phyloP scores from a whole-genome alignment of 2,329 filamentous ascomycete species.

The Talaromyces sp. region DNA sequence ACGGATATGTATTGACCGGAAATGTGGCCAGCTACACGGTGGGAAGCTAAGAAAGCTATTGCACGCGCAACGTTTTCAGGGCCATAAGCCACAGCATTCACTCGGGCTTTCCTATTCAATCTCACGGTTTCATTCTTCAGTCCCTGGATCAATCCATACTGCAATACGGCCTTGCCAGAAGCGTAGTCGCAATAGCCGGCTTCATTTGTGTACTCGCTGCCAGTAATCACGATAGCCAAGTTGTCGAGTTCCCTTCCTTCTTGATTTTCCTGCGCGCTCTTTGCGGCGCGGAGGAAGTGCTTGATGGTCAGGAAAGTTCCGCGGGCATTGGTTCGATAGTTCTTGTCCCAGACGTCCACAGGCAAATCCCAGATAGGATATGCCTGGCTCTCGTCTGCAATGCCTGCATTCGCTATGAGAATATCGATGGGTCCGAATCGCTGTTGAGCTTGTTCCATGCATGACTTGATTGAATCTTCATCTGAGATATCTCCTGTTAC shows the following conservation, averaged over 20 bases:
- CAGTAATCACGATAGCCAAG: slow-evolving; percentile 50
- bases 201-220: slow-evolving; percentile 47
- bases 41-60: slow-evolving; percentile 48
- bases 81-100: slow-evolving; percentile 50
- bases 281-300: slow-evolving; percentile 47
- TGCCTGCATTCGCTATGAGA: slow-evolving; percentile 50
- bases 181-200: slow-evolving; percentile 46
- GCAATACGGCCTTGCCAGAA: slow-evolving; percentile 47
- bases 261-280: slow-evolving; percentile 33
- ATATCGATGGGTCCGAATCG: slow-evolving; percentile 51
- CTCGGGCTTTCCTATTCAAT: slow-evolving; percentile 47
- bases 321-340: slow-evolving; percentile 47
- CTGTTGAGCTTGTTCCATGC: slow-evolving; percentile 37
- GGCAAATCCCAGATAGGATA: slow-evolving; percentile 52
- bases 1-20: slow-evolving; percentile 51
- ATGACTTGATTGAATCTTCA: slow-evolving; percentile 42
- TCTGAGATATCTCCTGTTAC: slow-evolving; percentile 46
- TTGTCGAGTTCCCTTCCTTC: slow-evolving; percentile 42
- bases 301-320: slow-evolving; percentile 55
- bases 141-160: slow-evolving; percentile 49
- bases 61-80: slow-evolving; percentile 47
- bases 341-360: slow-evolving; percentile 49
- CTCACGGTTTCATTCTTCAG: slow-evolving; percentile 54
- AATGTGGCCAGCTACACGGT: slow-evolving; percentile 51
- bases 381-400: slow-evolving; percentile 46